Percentiles rank a stretch among this genome's conserved stretches.
These are phyloP conservation scores for Erythrophleum ivorense DNA, from an alignment of 331 rosid genomes.

Conservation along the genomic window DNA sequence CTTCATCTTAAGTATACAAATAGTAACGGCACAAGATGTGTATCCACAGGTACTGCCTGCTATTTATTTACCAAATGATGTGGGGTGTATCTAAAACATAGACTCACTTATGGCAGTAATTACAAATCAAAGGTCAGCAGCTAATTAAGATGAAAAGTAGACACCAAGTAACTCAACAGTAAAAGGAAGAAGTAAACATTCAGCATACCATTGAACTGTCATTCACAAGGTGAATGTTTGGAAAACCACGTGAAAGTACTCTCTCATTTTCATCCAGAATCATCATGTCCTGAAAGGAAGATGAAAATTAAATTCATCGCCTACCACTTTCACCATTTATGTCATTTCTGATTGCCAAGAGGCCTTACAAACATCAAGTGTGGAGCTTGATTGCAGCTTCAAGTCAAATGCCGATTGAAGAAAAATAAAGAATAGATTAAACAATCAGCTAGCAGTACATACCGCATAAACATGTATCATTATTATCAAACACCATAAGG, in stretches of 20 bases:
- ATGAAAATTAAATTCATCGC: constrained; percentile 13
- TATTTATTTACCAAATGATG: neutral
- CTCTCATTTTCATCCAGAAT: constrained; percentile 78
- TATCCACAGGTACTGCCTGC: neutral
- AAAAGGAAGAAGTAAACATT: neutral
- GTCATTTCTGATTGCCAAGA: constrained; percentile 29
- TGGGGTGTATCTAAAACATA: neutral
- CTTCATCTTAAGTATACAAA: too few relatives aligned
- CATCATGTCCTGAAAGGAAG: constrained; percentile 78
- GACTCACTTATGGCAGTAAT: neutral
- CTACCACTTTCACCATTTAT: constrained; percentile 18
- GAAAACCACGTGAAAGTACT: constrained; percentile 67
- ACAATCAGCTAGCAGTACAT: constrained; percentile 28
- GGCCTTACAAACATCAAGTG: neutral
- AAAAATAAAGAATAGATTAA: constrained; percentile 29
- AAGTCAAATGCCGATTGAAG: constrained; percentile 15
- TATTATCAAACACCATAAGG: constrained; percentile 5
- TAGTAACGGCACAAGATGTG: neutral
- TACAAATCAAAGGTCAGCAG: constrained; percentile 11
- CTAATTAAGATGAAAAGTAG: constrained; percentile 17
- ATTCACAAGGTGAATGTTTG: constrained; percentile 77
- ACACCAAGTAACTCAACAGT: constrained; percentile 11
- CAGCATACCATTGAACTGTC: constrained; percentile 69
- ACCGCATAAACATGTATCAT: constrained; percentile 30
- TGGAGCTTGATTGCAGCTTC: constrained; percentile 26